Evolutionary conservation across 164 flowering plant species (phyloP).

Genomic region (Vitis amurensis): DNA sequence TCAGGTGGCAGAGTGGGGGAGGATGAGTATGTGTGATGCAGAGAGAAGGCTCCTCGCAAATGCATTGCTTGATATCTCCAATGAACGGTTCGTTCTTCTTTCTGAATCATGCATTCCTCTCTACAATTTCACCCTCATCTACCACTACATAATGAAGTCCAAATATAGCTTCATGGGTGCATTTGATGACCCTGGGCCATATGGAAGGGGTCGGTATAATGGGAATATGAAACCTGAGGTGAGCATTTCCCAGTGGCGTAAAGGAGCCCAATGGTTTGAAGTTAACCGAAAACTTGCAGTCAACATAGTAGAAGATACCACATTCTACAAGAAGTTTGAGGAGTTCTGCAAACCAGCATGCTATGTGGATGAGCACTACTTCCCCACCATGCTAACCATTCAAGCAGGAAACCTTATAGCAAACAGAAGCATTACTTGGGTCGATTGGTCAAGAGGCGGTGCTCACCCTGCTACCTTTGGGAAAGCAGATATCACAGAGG

Average conservation of each 20-base stretch:
- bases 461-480: conserved; percentile 51
- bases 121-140: conserved; percentile 34
- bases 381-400: conserved; percentile 46
- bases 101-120: conserved; percentile 57
- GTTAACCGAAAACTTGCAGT: conserved; percentile 38
- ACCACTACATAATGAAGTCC: conserved; percentile 32
- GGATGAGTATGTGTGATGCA: conserved; percentile 50
- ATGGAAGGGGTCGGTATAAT: conserved; percentile 46
- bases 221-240: conserved; percentile 41
- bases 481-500: conserved; percentile 31
- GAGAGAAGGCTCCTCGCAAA: conserved; percentile 50
- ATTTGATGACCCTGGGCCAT: conserved; percentile 47
- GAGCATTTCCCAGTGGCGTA: conserved; percentile 41
- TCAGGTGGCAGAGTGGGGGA: conserved; percentile 49
- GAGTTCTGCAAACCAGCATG: conserved; percentile 40
- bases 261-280: conserved; percentile 55
- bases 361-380: conserved; percentile 50
- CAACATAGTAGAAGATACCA: conserved; percentile 36
- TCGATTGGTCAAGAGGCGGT: conserved; percentile 55
- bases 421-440: conserved; percentile 50
- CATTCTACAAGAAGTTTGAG: conserved; percentile 27
- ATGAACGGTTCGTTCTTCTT: conserved; percentile 43
- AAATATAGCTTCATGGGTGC: conserved; percentile 41
- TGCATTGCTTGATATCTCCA: conserved; percentile 47
- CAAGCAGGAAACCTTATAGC: conserved; percentile 25